These are phyloP conservation scores for Calocybe indica DNA, from an alignment of 768 basidiomycete genomes.

Conservation along the genomic window DNA sequence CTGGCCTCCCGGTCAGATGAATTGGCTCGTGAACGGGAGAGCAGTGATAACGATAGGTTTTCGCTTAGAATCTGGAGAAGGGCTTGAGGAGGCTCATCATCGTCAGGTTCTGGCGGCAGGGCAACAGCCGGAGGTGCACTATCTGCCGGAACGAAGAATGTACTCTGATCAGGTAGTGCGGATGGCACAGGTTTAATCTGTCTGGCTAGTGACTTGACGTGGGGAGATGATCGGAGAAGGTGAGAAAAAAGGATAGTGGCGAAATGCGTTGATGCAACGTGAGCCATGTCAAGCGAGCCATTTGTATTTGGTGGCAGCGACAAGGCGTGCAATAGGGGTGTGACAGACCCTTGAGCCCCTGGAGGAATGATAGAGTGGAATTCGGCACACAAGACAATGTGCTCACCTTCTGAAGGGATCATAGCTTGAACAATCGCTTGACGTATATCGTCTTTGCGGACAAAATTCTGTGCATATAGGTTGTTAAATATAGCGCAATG, in stretches of 20 bases:
- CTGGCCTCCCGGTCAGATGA: constrained; percentile 65
- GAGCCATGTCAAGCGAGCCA: constrained; percentile 41
- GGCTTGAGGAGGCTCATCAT: constrained; percentile 62
- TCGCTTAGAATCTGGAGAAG: constrained; percentile 85
- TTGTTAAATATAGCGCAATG: constrained; percentile 1
- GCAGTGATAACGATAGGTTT: constrained; percentile 80
- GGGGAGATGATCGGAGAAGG: constrained; percentile 63
- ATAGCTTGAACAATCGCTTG: constrained; percentile 68
- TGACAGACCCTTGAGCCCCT: constrained; percentile 21
- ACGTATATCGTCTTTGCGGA: constrained; percentile 64
- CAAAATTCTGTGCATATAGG: constrained; percentile 53
- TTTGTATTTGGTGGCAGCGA: constrained; percentile 55
- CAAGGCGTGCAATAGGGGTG: constrained; percentile 68
- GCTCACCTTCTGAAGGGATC: constrained; percentile 50
- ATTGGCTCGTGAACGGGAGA: constrained; percentile 66
- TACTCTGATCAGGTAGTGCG: constrained; percentile 20
- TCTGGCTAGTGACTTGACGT: constrained; percentile 59
- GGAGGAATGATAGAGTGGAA: too few species aligned
- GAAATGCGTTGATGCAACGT: constrained; percentile 63
- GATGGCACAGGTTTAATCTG: constrained; percentile 50
- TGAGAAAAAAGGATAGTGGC: constrained; percentile 77
- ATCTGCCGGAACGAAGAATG: constrained; percentile 79
- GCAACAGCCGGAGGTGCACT: constrained; percentile 32
- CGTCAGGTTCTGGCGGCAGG: constrained; percentile 32
- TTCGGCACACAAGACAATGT: too few species aligned